Evolutionary conservation across 305 asterid species (phyloP).

Genomic region (Withania somnifera): DNA sequence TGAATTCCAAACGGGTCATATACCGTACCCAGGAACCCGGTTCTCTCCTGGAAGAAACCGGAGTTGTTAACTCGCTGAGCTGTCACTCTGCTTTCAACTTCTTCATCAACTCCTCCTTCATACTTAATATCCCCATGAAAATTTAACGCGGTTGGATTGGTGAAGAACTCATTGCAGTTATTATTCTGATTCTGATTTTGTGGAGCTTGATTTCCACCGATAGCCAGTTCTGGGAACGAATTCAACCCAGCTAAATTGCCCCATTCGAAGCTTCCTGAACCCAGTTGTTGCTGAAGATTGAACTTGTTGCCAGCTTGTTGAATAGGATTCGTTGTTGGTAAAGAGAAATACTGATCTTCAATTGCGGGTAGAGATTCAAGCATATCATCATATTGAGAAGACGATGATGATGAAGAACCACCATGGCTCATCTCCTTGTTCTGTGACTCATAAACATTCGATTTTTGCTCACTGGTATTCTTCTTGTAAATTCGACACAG

Average conservation of each 20-base stretch:
- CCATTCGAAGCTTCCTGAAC: constrained; percentile 29
- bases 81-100: constrained; percentile 18
- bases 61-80: constrained; percentile 19
- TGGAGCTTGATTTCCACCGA: background rate
- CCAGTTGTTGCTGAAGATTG: constrained; percentile 19
- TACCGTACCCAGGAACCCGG: background rate
- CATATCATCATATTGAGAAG: constrained; percentile 24
- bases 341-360: constrained; percentile 8
- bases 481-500: constrained; percentile 38
- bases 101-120: constrained; percentile 12
- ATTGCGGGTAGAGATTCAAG: constrained; percentile 21
- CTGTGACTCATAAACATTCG: background rate
- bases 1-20: constrained; percentile 25
- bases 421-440: constrained; percentile 18
- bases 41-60: constrained; percentile 8
- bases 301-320: constrained; percentile 7
- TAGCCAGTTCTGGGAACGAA: constrained; percentile 12
- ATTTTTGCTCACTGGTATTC: constrained; percentile 15
- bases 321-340: constrained; percentile 16
- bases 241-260: constrained; percentile 25
- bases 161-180: constrained; percentile 1
- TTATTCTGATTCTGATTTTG: background rate
- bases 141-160: constrained; percentile 10
- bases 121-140: background rate
- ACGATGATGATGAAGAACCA: constrained; percentile 18